These are phyloP conservation scores for Wickerhamomyces silvicola DNA, from an alignment of 805 yeast species.

Conservation along the genomic window DNA sequence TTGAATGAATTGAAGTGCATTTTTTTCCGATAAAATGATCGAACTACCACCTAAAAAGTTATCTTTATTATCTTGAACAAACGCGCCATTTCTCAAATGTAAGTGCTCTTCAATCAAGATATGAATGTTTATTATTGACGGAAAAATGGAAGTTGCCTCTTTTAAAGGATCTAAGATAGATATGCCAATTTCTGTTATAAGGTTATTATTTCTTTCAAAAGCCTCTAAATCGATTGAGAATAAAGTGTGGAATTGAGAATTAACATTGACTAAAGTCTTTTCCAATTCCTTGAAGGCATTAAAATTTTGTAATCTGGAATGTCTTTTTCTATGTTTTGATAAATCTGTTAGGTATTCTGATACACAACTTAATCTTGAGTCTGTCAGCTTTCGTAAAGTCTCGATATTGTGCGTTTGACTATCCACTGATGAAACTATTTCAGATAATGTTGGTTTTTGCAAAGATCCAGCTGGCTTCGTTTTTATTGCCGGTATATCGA, in stretches of 20 bases:
- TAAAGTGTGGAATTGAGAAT: constrained; percentile 8
- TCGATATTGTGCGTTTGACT: not conserved
- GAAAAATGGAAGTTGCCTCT: constrained; percentile 33
- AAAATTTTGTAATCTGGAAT: constrained; percentile 12
- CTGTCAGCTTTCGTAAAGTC: constrained; percentile 3
- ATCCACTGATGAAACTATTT: constrained; percentile 2
- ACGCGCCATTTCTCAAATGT: constrained; percentile 41
- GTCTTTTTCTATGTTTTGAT: constrained; percentile 1
- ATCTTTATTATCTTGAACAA: constrained; percentile 46
- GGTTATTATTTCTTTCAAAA: constrained; percentile 35
- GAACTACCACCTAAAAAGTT: constrained; percentile 48
- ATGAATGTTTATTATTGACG: constrained; percentile 35
- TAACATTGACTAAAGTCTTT: constrained; percentile 5
- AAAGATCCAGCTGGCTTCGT: not conserved
- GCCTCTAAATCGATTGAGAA: constrained; percentile 54
- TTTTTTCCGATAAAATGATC: constrained; percentile 29
- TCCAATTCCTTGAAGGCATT: constrained; percentile 4
- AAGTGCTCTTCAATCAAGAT: constrained; percentile 39
- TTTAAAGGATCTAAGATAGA: constrained; percentile 49
- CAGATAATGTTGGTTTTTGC: not conserved
- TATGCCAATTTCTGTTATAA: constrained; percentile 52
- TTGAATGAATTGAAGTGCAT: constrained; percentile 35
- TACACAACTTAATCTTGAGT: constrained; percentile 3
- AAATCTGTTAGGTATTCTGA: constrained; percentile 5
- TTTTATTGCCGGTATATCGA: no score